Base-by-base conservation (phyloP, 2,329 filamentous ascomycete species). In the Dothistroma pini region DNA sequence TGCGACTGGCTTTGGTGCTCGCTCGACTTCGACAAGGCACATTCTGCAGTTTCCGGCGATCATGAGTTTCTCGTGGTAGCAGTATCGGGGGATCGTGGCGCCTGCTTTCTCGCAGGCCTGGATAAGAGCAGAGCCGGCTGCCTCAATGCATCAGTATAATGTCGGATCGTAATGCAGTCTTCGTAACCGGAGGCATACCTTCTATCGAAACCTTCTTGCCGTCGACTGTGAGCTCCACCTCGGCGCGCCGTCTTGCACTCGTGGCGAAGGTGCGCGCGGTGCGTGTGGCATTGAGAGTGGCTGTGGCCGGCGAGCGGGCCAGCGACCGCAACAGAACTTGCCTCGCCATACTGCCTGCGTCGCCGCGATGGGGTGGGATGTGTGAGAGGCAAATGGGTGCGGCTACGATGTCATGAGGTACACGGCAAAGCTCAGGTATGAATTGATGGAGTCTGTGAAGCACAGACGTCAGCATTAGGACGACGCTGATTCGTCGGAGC, bases 21-120 rank as follows among this genome's bases (percentile, higher is more conserved):
- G 87, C 81, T 97, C 95, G 69, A 99, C 95, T 83, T 99, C 95
- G 74, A 99, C 95, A 74, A 99, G 82, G 80, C 95, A 99, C 95
- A 99, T 99, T 82, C 95, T 92, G 81, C 95, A 99, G 81, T 97
- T 99, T 79, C 95, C 95, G 74, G 95, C 95, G 84, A 99, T 96
- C 89, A 96, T 92, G 70, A 99, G 85, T 81, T 99, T 97, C 89
- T 97, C 93, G 85, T 97, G 93, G 80, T 97, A 97, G 81, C 93
- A 97, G 80, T 96, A 97, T 91, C 93, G 92, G 70, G 93, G 93
- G 74, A 97, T 84, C 65, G 89, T 95, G 68, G 84, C 85, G 74
- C 95, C 95, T 68, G 93, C 95, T 83, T 99, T 97, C 81, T 99
- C 95, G 83, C 95, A 99, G 75, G 95, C 95, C 82, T 99, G 95